A percentile compares a stretch with the other conserved stretches of the same genome.
Evolutionary conservation across 495 filamentous ascomycete genomes (phyloP).

Genomic region (Aspergillus bertholletiae): DNA sequence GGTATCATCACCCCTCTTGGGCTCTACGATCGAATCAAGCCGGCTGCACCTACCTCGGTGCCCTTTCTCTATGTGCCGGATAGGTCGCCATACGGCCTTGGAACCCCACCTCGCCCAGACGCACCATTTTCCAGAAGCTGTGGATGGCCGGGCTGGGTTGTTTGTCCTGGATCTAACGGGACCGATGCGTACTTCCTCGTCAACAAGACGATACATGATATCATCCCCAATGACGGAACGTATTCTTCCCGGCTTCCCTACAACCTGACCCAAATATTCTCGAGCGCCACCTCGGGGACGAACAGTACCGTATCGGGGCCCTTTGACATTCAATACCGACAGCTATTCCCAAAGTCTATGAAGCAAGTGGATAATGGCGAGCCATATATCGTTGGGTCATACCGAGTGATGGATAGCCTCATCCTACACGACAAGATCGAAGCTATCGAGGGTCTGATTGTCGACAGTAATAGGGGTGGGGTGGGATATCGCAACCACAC

Average conservation of each 20-base stretch:
- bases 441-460: constrained; percentile 23
- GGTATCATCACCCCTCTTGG: constrained; percentile 30
- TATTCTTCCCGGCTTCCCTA: too few relatives aligned
- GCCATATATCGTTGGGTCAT: too few relatives aligned
- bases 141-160: too few relatives aligned
- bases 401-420: constrained; percentile 22
- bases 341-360: constrained; percentile 17
- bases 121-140: constrained; percentile 11
- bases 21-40: constrained; percentile 19
- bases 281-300: too few relatives aligned
- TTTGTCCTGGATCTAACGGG: not conserved
- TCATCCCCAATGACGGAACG: constrained; percentile 36
- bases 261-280: too few relatives aligned
- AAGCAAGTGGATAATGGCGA: not conserved
- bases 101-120: constrained; percentile 13
- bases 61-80: constrained; percentile 24
- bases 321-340: constrained; percentile 40
- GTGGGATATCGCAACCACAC: constrained; percentile 3
- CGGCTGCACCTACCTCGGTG: not conserved
- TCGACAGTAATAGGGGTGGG: not conserved
- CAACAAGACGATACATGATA: constrained; percentile 5
- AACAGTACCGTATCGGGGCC: too few relatives aligned
- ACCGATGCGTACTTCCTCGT: not conserved
- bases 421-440: constrained; percentile 26
- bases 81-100: constrained; percentile 10